Conservation (phyloP, 106 monocot genomes). For the Allium cepa region DNA sequence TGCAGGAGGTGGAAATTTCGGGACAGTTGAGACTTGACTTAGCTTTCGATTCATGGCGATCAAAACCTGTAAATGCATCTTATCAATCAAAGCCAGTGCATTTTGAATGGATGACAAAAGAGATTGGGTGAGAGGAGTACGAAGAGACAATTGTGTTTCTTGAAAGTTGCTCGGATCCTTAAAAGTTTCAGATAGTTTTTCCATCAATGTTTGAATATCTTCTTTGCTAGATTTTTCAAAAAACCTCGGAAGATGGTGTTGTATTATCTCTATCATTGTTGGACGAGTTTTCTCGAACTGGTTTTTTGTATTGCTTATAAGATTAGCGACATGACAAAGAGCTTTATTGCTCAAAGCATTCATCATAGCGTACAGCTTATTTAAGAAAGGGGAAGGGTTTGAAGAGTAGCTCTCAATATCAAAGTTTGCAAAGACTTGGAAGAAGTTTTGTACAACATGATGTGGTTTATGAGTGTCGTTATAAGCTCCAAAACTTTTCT, state of each 20-base stretch:
- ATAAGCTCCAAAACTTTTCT: constrained; percentile 24
- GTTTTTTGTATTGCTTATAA: constrained; percentile 26
- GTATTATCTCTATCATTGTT: constrained; percentile 33
- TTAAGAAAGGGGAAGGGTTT: constrained; percentile 17
- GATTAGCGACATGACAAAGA: constrained; percentile 26
- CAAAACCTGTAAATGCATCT: constrained; percentile 38
- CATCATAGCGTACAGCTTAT: constrained; percentile 22
- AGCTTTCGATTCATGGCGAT: constrained; percentile 54
- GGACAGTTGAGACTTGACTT: constrained; percentile 16
- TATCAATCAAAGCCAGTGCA: constrained; percentile 30
- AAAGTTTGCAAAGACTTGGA: constrained; percentile 30
- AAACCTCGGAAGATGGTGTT: constrained; percentile 23
- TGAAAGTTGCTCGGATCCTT: constrained; percentile 27
- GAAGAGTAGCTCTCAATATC: constrained; percentile 3
- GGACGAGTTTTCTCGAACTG: constrained; percentile 27
- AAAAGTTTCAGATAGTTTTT: constrained; percentile 40
- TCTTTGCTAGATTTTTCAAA: constrained; percentile 13
- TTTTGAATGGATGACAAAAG: constrained; percentile 35
- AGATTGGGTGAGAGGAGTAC: constrained; percentile 24
- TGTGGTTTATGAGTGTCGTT: constrained; percentile 10
- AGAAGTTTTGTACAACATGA: constrained; percentile 36
- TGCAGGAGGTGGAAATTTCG: constrained; percentile 32
- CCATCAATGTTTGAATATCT: constrained; percentile 4
- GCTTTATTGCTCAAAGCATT: constrained; percentile 34
- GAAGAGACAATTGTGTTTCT: constrained; percentile 13